These are phyloP conservation scores for Obba rivulosa DNA, from an alignment of 768 basidiomycete species.

Conservation along the genomic window DNA sequence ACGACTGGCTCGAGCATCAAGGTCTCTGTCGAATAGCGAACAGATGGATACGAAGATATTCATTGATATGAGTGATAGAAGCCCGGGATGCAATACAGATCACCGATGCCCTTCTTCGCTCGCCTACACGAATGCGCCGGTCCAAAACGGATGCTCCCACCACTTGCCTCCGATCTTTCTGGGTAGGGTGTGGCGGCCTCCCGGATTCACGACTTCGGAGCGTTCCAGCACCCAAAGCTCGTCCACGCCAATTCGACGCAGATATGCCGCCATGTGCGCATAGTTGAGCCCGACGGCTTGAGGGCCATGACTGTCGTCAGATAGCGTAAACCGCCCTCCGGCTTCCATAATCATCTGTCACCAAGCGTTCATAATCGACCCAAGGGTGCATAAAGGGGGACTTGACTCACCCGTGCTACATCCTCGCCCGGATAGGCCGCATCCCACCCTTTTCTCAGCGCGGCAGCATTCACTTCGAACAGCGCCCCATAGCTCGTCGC, in stretches of 20 bases:
- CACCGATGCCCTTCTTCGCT: too few relatives aligned
- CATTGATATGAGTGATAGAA: too few relatives aligned
- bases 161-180: slow-evolving; percentile 46
- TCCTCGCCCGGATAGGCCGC: slow-evolving; percentile 81
- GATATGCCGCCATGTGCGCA: slow-evolving; percentile 55
- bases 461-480: slow-evolving; percentile 92
- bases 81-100: too few relatives aligned
- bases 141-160: slow-evolving; percentile 61
- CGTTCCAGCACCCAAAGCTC: slow-evolving; percentile 61
- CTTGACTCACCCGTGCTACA: slow-evolving; percentile 56
- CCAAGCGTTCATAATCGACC: neutral
- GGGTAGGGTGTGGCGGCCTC: slow-evolving; percentile 40
- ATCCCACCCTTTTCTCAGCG: slow-evolving; percentile 87
- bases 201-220: slow-evolving; percentile 35
- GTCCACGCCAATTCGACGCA: slow-evolving; percentile 50
- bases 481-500: slow-evolving; percentile 81
- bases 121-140: too few relatives aligned
- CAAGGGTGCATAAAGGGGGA: neutral
- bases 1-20: too few relatives aligned
- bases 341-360: slow-evolving; percentile 61
- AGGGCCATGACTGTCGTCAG: slow-evolving; percentile 95
- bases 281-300: slow-evolving; percentile 88
- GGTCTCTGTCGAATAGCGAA: too few relatives aligned
- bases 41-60: too few relatives aligned
- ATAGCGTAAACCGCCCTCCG: slow-evolving; percentile 76